phyloP scores from a whole-genome alignment of 1,284 basidiomycete genomes.

The Pseudozyma flocculosa region DNA sequence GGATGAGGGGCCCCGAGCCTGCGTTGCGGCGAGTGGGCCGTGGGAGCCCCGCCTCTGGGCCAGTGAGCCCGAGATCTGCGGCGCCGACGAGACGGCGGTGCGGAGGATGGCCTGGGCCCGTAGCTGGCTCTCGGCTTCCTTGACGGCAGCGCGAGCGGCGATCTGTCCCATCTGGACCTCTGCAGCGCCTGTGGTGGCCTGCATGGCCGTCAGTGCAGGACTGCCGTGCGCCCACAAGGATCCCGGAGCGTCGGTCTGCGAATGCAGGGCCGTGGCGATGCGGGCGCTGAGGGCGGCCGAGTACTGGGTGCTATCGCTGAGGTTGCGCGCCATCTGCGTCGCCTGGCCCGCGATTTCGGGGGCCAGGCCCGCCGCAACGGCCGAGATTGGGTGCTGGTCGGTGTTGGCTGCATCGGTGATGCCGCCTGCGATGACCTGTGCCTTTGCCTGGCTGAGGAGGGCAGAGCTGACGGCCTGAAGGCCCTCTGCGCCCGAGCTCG shows the following conservation, averaged over 20 bases:
- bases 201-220: too few species aligned
- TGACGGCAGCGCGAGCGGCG: conserved; percentile 33
- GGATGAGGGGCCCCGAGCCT: too few species aligned
- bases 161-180: conserved; percentile 34
- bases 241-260: conserved; percentile 1
- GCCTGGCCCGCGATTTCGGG: conserved; percentile 2
- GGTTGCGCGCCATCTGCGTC: conserved; percentile 20
- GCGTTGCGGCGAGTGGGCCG: neutral
- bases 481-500: conserved; percentile 33
- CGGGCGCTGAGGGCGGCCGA: conserved; percentile 43
- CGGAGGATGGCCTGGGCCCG: conserved; percentile 33
- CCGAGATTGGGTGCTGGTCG: neutral
- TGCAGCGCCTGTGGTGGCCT: conserved; percentile 5
- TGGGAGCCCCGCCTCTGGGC: neutral
- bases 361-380: too few species aligned
- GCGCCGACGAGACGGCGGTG: neutral
- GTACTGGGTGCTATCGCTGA: conserved; percentile 29
- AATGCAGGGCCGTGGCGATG: conserved; percentile 23
- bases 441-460: conserved; percentile 37
- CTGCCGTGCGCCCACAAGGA: neutral
- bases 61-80: neutral
- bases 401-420: neutral
- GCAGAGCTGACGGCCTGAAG: conserved; percentile 41
- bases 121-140: conserved; percentile 41
- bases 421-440: conserved; percentile 17